These are phyloP conservation scores for Chalaropsis ovoidea DNA, from an alignment of 2,329 filamentous ascomycete genomes.

Conservation along the genomic window DNA sequence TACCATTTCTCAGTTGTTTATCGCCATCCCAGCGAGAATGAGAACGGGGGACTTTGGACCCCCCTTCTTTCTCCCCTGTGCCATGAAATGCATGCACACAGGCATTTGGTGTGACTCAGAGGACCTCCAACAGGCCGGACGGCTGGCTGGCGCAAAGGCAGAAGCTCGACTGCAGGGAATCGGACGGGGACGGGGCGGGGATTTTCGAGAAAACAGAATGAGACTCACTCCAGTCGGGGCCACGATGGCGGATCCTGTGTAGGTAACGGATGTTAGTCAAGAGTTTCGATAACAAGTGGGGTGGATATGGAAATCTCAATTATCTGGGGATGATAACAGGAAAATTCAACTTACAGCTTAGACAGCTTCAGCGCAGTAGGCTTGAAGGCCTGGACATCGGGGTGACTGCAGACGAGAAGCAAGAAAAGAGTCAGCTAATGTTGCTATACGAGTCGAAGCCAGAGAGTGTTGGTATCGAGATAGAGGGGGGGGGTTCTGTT, in stretches of 20 bases:
- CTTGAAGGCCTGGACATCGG: conserved; percentile 94
- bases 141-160: not conserved
- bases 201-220: conserved; percentile 7
- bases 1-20: not conserved
- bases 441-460: no score
- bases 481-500: not conserved
- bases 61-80: no score
- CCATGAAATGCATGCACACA: no score
- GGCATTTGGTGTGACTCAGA: no score
- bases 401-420: conserved; percentile 49
- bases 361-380: conserved; percentile 84
- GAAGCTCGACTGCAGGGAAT: not conserved
- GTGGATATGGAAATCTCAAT: not conserved
- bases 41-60: not conserved
- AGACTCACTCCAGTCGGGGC: conserved; percentile 93
- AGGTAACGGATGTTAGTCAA: conserved; percentile 23
- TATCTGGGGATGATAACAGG: not conserved
- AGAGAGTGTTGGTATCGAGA: no score
- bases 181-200: not conserved
- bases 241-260: conserved; percentile 77
- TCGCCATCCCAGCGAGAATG: not conserved
- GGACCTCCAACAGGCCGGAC: no score
- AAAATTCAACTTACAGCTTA: conserved; percentile 62
- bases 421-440: conserved; percentile 5
- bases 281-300: conserved; percentile 4